Evolutionary conservation across 108 stramenopile species (phyloP).

Genomic region (Nannochloropsis gaditana): DNA sequence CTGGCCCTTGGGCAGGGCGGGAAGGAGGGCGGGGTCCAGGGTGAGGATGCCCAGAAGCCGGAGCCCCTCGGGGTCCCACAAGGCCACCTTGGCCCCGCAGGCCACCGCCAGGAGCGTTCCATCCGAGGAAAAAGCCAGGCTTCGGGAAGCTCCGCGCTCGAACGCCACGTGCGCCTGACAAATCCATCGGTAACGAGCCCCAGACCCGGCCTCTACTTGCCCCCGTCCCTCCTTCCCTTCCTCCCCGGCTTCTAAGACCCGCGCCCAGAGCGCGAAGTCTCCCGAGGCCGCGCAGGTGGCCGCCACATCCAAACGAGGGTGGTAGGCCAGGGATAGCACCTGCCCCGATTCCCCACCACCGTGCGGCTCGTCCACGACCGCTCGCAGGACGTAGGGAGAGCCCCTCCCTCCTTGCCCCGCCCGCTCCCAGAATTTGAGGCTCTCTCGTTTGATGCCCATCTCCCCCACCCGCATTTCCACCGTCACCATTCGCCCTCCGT

Average conservation of each 20-base stretch:
- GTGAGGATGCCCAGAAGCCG: background rate
- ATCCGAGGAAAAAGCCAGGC: background rate
- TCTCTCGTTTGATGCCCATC: background rate
- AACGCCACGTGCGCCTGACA: background rate
- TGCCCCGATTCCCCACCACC: background rate
- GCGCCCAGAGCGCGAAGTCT: background rate
- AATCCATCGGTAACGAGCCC: background rate
- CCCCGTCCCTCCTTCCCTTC: background rate
- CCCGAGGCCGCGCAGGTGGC: background rate
- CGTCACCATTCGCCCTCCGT: background rate
- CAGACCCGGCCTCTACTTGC: background rate
- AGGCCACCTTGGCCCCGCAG: background rate
- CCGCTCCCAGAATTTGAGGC: slow-evolving; percentile 2
- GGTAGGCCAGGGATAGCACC: background rate
- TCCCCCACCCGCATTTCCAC: slow-evolving; percentile 3
- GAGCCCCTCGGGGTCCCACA: background rate
- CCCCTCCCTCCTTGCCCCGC: background rate
- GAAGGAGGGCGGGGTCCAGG: background rate
- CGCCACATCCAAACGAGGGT: background rate
- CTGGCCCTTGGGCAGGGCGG: background rate
- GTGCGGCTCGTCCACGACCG: background rate
- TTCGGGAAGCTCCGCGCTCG: background rate
- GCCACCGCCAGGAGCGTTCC: background rate
- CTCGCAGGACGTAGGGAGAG: background rate
- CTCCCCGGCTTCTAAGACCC: background rate